Base-by-base conservation (phyloP, 345 rosid genomes). In the Litchi chinensis region DNA sequence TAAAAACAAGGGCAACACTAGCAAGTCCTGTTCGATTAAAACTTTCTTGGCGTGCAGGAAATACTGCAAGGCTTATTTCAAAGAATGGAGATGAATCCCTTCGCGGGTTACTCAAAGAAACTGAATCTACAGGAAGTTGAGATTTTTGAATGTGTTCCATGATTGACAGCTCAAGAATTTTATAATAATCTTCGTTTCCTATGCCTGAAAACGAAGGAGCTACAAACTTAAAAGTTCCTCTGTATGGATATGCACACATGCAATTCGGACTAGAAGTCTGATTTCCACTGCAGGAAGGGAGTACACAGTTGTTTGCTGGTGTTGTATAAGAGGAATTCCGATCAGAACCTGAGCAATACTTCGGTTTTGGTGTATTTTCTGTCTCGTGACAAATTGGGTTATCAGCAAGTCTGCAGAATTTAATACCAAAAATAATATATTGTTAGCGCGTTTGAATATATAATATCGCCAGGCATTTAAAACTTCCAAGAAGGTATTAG, bases 181-280 rank as follows among this genome's bases (percentile, higher is more conserved):
- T 1, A 10, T 77, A 93, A 82, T 76, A 48, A 28, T 83, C 76
- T 2, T 18, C 0, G 79, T 89, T 87, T 70, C 22, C 76, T 52
- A 88, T 75, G 86, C 83, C 81, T 46, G 99, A 91, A 86, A 93
- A 93, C 18, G 87, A 75, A 85, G 89, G 82, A 71, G 92, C 82
- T 52, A 93, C 87, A 83, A 95, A 89, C 54, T 5, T 0, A 68
- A 95, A 59, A 37, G 64, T 77, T 78, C 99, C 98, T 7, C 76
- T 88, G 82, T 84, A 82, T 39, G 99, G 91, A 82, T 83, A 68
- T 19, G 89, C 87, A 67, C 99, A 93, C n/a, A 44, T 63, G 66
- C 98, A 95, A 15, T 52, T 65, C 24, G 96, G 89, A 84, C 91
- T 91, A 18, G 93, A 79, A 80, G 48, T 76, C 81, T 73, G 83